Percentiles rank a stretch among this genome's conserved stretches.
Conservation (phyloP, 805 yeast genomes). For the Schwanniomyces occidentalis region DNA sequence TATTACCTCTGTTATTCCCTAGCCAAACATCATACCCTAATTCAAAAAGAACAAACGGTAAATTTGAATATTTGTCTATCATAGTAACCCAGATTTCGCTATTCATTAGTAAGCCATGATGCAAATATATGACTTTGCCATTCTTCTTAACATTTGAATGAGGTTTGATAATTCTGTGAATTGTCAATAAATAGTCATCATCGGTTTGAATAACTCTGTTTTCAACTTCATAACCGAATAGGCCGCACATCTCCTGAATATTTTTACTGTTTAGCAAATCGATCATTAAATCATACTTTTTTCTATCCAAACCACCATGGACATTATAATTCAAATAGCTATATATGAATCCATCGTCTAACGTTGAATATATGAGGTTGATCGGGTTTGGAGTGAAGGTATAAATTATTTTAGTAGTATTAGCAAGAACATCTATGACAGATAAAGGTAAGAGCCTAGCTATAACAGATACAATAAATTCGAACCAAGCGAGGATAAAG, state of each 20-base stretch:
- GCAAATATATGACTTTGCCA: conserved; percentile 68
- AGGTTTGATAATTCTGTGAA: conserved; percentile 62
- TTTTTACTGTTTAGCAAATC: conserved; percentile 47
- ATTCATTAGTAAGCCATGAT: conserved; percentile 89
- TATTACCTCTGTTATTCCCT: conserved; percentile 64
- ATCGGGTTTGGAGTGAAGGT: conserved; percentile 28
- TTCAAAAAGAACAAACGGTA: conserved; percentile 78
- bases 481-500: conserved; percentile 50
- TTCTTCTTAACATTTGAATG: conserved; percentile 16
- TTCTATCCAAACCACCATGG: conserved; percentile 15
- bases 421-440: conserved; percentile 38
- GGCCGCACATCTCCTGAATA: conserved; percentile 63
- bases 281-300: conserved; percentile 30
- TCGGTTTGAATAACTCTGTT: conserved; percentile 75
- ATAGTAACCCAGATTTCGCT: conserved; percentile 71
- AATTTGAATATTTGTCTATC: conserved; percentile 37
- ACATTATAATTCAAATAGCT: conserved; percentile 20
- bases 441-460: conserved; percentile 47
- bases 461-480: conserved; percentile 45
- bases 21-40: conserved; percentile 93
- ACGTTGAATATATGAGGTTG: conserved; percentile 14
- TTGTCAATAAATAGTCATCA: conserved; percentile 73
- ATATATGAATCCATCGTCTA: conserved; percentile 18
- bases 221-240: conserved; percentile 71
- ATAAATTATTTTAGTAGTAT: conserved; percentile 26